These are phyloP conservation scores for Yarrowia porcina DNA, from an alignment of 805 yeast species.

Conservation along the genomic window DNA sequence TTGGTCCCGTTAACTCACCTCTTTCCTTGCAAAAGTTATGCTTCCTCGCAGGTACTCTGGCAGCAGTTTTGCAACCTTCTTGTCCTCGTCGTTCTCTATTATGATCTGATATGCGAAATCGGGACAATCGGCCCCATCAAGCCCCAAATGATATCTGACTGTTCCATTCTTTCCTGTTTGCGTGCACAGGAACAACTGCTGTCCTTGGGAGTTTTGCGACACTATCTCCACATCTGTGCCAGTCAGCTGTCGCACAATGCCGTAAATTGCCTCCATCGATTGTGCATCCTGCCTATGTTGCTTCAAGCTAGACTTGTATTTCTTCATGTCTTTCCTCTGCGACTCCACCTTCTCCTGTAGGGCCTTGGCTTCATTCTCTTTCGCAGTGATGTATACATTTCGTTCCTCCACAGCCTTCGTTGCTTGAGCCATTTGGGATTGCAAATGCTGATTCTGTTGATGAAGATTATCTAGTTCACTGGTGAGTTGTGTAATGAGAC, in stretches of 20 bases:
- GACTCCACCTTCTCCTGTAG: not conserved
- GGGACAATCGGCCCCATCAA: not conserved
- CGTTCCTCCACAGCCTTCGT: not conserved
- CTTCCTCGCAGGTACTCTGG: not conserved
- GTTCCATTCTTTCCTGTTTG: slow-evolving; percentile 14
- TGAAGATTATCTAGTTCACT: not conserved
- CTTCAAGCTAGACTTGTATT: slow-evolving; percentile 1
- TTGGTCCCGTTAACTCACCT: not conserved
- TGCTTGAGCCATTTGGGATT: not conserved
- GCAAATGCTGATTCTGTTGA: not conserved
- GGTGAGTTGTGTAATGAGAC: not conserved
- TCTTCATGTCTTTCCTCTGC: not conserved
- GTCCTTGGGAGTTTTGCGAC: slow-evolving; percentile 1
- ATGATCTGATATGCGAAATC: slow-evolving; percentile 7
- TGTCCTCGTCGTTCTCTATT: not conserved
- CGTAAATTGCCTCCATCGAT: not conserved
- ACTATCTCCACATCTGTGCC: slow-evolving; percentile 7
- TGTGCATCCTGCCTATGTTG: not conserved
- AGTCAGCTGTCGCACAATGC: not conserved
- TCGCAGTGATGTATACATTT: not conserved
- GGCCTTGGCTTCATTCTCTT: not conserved
- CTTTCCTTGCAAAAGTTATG: slow-evolving; percentile 11
- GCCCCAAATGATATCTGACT: not conserved
- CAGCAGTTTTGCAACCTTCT: not conserved
- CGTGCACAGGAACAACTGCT: slow-evolving; percentile 6